Evolutionary conservation across 2,329 filamentous ascomycete genomes (phyloP).

Genomic region (Aspergillus sergii): DNA sequence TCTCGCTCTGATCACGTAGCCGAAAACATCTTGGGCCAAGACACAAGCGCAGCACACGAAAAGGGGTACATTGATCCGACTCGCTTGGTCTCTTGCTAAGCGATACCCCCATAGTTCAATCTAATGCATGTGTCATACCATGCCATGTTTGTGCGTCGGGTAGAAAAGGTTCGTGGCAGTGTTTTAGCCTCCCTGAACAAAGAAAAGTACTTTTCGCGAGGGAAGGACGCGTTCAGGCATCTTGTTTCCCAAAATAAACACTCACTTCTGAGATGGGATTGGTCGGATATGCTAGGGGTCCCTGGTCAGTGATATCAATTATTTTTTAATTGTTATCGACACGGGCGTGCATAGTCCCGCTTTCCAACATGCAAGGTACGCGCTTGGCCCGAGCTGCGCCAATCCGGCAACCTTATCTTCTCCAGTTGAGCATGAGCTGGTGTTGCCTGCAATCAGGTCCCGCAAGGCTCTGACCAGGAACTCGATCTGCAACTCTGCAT

Average conservation of each 20-base stretch:
- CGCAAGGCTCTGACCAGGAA: conserved; percentile 2
- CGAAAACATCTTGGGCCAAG: neutral
- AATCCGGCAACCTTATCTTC: conserved; percentile 18
- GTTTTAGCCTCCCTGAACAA: neutral
- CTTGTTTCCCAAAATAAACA: conserved; percentile 1
- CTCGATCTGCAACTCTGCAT: conserved; percentile 13
- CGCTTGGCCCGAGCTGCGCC: conserved; percentile 13
- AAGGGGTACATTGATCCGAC: neutral
- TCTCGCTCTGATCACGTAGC: neutral
- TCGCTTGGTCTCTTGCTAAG: neutral
- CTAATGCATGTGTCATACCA: neutral
- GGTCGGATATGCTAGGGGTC: neutral
- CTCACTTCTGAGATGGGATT: neutral
- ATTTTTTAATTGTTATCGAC: conserved; percentile 12
- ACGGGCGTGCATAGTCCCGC: conserved; percentile 10
- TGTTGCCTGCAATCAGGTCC: neutral
- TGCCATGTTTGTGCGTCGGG: neutral
- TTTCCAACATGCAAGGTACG: conserved; percentile 16
- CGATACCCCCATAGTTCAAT: neutral
- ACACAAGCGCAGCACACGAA: neutral
- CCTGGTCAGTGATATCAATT: neutral
- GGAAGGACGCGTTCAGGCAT: neutral
- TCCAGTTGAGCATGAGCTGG: conserved; percentile 3
- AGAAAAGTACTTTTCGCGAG: neutral
- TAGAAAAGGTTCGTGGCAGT: neutral